Evolutionary conservation across 192 early-diverging fungal genomes (phyloP).

Genomic region (Coemansia sp.): DNA sequence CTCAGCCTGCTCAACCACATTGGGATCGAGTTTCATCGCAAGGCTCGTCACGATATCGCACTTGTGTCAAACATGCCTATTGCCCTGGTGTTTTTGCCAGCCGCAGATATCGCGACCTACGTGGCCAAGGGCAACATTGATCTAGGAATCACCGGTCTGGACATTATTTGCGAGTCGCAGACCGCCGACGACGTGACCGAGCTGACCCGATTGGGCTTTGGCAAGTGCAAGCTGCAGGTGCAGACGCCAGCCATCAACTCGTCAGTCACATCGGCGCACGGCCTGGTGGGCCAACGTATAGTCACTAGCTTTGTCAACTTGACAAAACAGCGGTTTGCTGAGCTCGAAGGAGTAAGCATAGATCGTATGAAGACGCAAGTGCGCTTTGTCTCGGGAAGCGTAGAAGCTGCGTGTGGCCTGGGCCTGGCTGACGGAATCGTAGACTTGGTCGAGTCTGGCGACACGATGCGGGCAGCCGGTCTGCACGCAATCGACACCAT

Average conservation of each 20-base stretch:
- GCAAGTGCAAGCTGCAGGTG: conserved; percentile 87
- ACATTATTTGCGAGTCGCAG: conserved; percentile 87
- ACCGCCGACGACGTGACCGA: conserved; percentile 68
- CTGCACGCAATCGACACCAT: conserved; percentile 86
- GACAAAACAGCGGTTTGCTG: conserved; percentile 66
- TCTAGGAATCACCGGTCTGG: conserved; percentile 94
- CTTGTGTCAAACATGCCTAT: conserved; percentile 90
- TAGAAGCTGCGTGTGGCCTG: conserved; percentile 94
- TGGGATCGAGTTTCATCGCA: conserved; percentile 95
- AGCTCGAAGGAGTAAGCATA: conserved; percentile 66
- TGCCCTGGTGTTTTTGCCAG: conserved; percentile 92
- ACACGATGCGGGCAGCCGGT: conserved; percentile 98
- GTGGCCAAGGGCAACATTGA: conserved; percentile 95
- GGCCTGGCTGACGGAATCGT: conserved; percentile 96
- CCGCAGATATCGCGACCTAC: conserved; percentile 94
- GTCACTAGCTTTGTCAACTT: conserved; percentile 88
- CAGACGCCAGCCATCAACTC: conserved; percentile 76
- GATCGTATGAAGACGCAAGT: conserved; percentile 65
- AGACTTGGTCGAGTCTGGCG: conserved; percentile 86
- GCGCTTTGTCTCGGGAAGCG: conserved; percentile 87
- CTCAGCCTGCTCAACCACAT: conserved; percentile 79
- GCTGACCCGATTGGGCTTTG: conserved; percentile 82
- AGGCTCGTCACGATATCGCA: conserved; percentile 95
- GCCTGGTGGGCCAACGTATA: conserved; percentile 88
- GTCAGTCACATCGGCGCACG: conserved; percentile 49